A percentile compares a stretch with the other conserved stretches of the same genome.
Evolutionary conservation across 2,329 filamentous ascomycete genomes (phyloP).

Genomic region (Stemphylium vesicarium): DNA sequence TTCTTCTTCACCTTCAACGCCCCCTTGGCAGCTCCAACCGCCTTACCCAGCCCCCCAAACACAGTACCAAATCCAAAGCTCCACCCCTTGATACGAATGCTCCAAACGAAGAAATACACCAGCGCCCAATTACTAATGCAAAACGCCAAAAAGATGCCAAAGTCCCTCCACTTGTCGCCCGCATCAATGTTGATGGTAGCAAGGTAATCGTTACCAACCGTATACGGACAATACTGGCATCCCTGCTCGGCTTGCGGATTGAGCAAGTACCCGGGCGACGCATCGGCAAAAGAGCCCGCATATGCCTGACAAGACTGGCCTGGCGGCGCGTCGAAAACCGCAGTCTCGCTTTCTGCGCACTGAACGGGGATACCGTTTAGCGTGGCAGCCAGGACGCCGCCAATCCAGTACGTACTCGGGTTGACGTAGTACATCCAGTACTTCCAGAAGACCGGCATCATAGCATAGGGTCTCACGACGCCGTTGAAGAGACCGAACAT

Average conservation of each 20-base stretch:
- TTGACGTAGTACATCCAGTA: constrained; percentile 76
- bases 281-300: constrained; percentile 64
- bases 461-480: constrained; percentile 71
- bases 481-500: constrained; percentile 80
- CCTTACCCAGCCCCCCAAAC: constrained; percentile 56
- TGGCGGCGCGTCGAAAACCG: constrained; percentile 69
- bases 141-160: constrained; percentile 76
- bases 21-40: constrained; percentile 21
- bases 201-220: constrained; percentile 71
- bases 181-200: constrained; percentile 61
- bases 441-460: constrained; percentile 72
- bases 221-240: constrained; percentile 75
- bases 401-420: constrained; percentile 74
- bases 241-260: constrained; percentile 63
- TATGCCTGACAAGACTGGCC: constrained; percentile 70
- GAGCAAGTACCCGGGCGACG: constrained; percentile 66
- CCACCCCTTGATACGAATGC: constrained; percentile 72
- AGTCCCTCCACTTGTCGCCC: constrained; percentile 72
- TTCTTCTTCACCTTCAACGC: constrained; percentile 16
- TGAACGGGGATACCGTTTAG: constrained; percentile 58
- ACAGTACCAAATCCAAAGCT: constrained; percentile 69
- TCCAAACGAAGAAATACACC: constrained; percentile 80
- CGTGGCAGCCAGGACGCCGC: constrained; percentile 70
- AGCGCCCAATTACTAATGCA: constrained; percentile 73
- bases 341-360: constrained; percentile 62